Conservation (phyloP, 148 eudicot genomes). For the Hydrangea macrophylla region DNA sequence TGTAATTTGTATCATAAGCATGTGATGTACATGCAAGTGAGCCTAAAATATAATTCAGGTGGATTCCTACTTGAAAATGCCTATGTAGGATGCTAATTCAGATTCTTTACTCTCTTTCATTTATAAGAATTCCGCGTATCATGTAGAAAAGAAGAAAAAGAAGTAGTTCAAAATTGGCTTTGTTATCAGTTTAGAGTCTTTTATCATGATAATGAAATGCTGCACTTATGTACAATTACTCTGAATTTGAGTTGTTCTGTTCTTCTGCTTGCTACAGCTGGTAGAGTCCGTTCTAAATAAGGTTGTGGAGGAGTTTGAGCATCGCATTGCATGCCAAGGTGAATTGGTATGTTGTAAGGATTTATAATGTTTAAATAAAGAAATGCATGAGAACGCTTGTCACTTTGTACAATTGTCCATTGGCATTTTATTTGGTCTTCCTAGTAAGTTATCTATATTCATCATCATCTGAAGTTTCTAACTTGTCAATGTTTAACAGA, state of each 20-base stretch:
- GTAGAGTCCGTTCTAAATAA: conserved; percentile 80
- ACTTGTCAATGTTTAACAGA: no score
- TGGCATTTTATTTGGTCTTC: neutral
- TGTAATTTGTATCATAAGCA: neutral
- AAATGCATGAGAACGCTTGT: neutral
- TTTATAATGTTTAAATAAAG: neutral
- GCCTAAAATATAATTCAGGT: neutral
- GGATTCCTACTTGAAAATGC: neutral
- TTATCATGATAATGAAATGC: no score
- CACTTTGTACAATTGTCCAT: conserved; percentile 5
- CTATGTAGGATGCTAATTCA: no score
- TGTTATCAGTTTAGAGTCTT: neutral
- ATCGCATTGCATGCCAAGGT: conserved; percentile 54
- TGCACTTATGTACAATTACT: no score
- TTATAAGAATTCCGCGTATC: no score
- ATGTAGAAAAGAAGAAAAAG: no score
- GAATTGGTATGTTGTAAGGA: conserved; percentile 59
- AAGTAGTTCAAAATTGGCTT: neutral
- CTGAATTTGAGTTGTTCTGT: neutral
- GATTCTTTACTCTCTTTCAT: neutral
- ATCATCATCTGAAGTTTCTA: neutral
- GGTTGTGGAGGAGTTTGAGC: conserved; percentile 90
- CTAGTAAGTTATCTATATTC: neutral
- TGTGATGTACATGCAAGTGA: neutral
- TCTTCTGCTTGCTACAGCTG: conserved; percentile 48